Evolutionary conservation across 208 protist species (phyloP).

Genomic region (Trypanosoma lewisi): DNA sequence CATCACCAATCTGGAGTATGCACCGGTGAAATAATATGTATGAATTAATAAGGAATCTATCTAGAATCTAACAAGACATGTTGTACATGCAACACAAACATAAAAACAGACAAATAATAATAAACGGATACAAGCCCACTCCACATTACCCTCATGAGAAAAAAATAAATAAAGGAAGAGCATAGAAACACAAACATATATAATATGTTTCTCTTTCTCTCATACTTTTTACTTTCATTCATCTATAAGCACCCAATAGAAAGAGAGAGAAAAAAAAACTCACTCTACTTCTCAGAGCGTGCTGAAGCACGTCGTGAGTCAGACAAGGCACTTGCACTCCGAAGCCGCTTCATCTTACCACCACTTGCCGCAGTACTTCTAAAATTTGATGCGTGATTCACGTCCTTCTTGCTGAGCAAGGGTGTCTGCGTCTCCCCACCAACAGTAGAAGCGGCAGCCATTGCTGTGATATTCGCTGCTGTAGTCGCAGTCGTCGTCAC

Average conservation of each 20-base stretch:
- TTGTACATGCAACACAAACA: conserved; percentile 4
- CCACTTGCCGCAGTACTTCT: no score
- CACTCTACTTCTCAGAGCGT: conserved; percentile 9
- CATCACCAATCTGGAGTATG: no score
- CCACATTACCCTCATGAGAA: background rate
- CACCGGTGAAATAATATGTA: no score
- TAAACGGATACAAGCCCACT: background rate
- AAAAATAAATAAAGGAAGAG: conserved; percentile 1
- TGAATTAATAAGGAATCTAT: no score
- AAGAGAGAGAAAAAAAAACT: no score
- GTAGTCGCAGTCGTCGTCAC: background rate
- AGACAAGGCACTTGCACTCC: conserved; percentile 18
- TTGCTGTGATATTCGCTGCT: background rate
- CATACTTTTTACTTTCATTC: background rate
- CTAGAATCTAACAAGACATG: conserved; percentile 1
- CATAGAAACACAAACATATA: background rate
- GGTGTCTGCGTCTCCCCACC: background rate
- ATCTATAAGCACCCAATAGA: background rate
- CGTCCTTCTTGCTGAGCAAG: conserved; percentile 11
- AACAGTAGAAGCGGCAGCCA: background rate
- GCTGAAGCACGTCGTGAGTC: conserved; percentile 18
- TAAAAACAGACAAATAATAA: conserved; percentile 1
- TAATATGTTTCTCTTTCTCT: no score
- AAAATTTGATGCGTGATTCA: conserved; percentile 1
- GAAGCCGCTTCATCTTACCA: conserved; percentile 14